phyloP scores from a whole-genome alignment of 495 filamentous ascomycete genomes.

The Annulohypoxylon bovei region DNA sequence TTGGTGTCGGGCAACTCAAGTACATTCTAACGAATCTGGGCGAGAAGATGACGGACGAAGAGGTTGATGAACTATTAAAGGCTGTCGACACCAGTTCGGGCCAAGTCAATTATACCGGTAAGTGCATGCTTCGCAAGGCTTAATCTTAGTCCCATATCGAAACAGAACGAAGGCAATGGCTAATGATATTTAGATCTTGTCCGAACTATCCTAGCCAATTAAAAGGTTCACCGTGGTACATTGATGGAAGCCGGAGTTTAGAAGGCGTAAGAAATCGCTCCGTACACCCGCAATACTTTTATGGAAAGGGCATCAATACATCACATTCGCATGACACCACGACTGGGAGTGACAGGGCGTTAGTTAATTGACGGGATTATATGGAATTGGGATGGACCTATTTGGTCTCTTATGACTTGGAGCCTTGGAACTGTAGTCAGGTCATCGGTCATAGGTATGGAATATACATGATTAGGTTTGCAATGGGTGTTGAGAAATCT shows the following conservation, averaged over 20 bases:
- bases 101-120: constrained; percentile 96
- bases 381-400: constrained; percentile 32
- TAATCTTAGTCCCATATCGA: not conserved
- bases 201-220: constrained; percentile 94
- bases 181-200: constrained; percentile 74
- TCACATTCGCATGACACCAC: constrained; percentile 32
- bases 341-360: constrained; percentile 45
- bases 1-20: constrained; percentile 94
- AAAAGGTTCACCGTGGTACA: constrained; percentile 41
- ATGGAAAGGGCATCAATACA: constrained; percentile 6
- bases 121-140: constrained; percentile 32
- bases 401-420: constrained; percentile 28
- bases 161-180: constrained; percentile 3
- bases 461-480: constrained; percentile 7
- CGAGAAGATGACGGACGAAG: constrained; percentile 98
- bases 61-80: constrained; percentile 98
- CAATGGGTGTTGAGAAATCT: not conserved
- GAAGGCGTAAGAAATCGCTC: constrained; percentile 36
- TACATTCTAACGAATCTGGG: constrained; percentile 97
- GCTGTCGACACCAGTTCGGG: constrained; percentile 92
- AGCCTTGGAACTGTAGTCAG: constrained; percentile 17
- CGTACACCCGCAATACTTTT: constrained; percentile 8
- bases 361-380: constrained; percentile 42
- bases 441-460: constrained; percentile 16
- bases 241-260: constrained; percentile 34